Conservation (phyloP, 768 basidiomycete species). For the Paxillus involutus region DNA sequence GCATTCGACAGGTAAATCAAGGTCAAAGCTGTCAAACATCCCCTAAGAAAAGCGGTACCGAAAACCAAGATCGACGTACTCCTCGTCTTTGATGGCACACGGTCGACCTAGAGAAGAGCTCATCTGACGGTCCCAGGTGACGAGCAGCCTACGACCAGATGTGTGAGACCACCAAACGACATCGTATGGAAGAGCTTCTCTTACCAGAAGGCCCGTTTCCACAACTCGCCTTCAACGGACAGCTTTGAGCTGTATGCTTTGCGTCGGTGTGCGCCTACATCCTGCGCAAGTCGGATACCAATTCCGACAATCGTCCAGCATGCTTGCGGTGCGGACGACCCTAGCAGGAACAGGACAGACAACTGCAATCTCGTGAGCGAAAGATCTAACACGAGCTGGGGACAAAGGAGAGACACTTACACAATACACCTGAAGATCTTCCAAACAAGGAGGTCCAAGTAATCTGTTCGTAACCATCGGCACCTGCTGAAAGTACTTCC, state of each 20-base stretch:
- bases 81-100: constrained; percentile 67
- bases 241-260: constrained; percentile 30
- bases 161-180: neutral
- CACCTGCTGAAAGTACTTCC: constrained; percentile 51
- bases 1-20: constrained; percentile 60
- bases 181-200: neutral
- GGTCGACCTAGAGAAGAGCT: constrained; percentile 63
- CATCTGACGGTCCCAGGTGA: constrained; percentile 29
- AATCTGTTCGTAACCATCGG: constrained; percentile 59
- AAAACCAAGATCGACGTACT: constrained; percentile 41
- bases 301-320: constrained; percentile 70
- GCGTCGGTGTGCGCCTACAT: constrained; percentile 54
- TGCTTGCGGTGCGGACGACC: constrained; percentile 58
- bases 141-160: constrained; percentile 24
- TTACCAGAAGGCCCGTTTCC: constrained; percentile 56
- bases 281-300: constrained; percentile 57
- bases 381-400: constrained; percentile 4
- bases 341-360: constrained; percentile 52
- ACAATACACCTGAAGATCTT: constrained; percentile 70
- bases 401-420: constrained; percentile 35
- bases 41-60: neutral
- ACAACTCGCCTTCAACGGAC: constrained; percentile 55
- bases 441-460: constrained; percentile 55
- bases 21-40: constrained; percentile 47
- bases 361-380: constrained; percentile 42